These are phyloP conservation scores for Termitomyces sp. DNA, from an alignment of 768 basidiomycete genomes.

Conservation along the genomic window DNA sequence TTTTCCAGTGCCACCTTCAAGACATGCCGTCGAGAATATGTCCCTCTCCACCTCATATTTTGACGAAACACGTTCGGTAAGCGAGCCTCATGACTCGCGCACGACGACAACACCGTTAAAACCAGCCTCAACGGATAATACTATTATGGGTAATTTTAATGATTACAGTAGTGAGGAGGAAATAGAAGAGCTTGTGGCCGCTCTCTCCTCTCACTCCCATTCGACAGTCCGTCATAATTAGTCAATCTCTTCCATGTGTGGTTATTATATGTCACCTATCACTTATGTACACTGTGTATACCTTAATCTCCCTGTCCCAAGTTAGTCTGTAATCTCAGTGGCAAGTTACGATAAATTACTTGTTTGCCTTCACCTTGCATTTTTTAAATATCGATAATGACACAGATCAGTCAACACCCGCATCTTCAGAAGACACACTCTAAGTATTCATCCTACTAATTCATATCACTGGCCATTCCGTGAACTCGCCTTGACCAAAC, in stretches of 20 bases:
- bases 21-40: slow-evolving; percentile 25
- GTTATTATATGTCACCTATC: neutral
- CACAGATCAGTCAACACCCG: neutral
- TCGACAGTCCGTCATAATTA: slow-evolving; percentile 9
- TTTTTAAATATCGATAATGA: neutral
- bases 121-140: slow-evolving; percentile 1
- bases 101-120: slow-evolving; percentile 3
- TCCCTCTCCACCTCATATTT: slow-evolving; percentile 42
- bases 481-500: slow-evolving; percentile 82
- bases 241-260: neutral
- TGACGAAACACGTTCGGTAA: slow-evolving; percentile 22
- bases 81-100: slow-evolving; percentile 9
- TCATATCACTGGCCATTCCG: slow-evolving; percentile 70
- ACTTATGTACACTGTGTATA: neutral
- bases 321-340: neutral
- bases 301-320: neutral
- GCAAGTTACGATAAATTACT: neutral
- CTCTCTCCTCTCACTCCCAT: slow-evolving; percentile 19
- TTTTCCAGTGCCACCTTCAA: slow-evolving; percentile 57
- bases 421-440: neutral
- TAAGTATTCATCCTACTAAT: neutral
- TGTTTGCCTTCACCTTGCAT: neutral
- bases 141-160: neutral
- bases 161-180: slow-evolving; percentile 18
- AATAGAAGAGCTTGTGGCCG: slow-evolving; percentile 19